Conservation (phyloP, 1,284 basidiomycete genomes). For the Irpex sp. region DNA sequence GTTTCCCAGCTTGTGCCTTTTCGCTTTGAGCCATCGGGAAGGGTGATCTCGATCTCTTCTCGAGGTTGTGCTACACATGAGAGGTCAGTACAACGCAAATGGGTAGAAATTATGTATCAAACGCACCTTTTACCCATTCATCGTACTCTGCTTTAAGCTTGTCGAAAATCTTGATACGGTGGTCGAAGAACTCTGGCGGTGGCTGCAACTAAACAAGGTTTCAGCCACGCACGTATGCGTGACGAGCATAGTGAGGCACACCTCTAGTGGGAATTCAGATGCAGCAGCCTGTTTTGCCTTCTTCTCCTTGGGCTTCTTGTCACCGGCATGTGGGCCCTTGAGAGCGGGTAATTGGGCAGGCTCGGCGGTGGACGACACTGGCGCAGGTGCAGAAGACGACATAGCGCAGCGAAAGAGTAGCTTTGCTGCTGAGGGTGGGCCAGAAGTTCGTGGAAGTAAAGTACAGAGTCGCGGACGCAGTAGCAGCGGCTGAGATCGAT, state of each 20-base stretch:
- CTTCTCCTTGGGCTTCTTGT: constrained; percentile 47
- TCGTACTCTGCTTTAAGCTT: constrained; percentile 86
- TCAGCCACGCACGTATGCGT: neutral
- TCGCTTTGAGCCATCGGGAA: constrained; percentile 83
- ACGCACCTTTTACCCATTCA: constrained; percentile 68
- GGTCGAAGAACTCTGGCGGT: constrained; percentile 82
- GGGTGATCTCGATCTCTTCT: constrained; percentile 78
- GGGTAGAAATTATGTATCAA: neutral
- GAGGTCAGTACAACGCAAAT: neutral
- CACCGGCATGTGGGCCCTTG: constrained; percentile 26
- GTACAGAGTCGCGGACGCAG: constrained; percentile 11
- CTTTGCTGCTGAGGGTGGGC: constrained; percentile 1
- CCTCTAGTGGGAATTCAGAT: constrained; percentile 58
- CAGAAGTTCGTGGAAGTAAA: constrained; percentile 3
- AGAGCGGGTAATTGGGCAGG: constrained; percentile 30
- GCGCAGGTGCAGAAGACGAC: constrained; percentile 21
- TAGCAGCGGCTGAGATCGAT: constrained; percentile 17
- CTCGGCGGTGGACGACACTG: constrained; percentile 34
- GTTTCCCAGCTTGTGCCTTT: constrained; percentile 93
- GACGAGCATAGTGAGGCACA: constrained; percentile 25
- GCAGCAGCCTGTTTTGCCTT: constrained; percentile 30
- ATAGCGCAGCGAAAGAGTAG: constrained; percentile 13
- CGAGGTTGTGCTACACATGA: constrained; percentile 71
- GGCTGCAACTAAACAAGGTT: constrained; percentile 61
- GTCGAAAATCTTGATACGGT: constrained; percentile 89